These are phyloP conservation scores for Postia placenta DNA, from an alignment of 768 basidiomycete species.

Conservation along the genomic window DNA sequence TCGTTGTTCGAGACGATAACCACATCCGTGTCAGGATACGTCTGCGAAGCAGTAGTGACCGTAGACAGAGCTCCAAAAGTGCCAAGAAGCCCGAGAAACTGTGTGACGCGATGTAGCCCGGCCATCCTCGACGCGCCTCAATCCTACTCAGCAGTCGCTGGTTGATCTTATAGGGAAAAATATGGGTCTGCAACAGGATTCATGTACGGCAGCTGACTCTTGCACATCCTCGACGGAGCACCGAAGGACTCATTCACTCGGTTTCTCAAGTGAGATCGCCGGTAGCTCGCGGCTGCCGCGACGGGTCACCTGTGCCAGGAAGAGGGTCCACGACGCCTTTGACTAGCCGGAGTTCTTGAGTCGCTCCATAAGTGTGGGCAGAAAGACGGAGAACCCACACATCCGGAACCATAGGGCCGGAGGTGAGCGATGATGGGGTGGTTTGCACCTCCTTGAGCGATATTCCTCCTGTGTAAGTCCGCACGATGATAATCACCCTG, in stretches of 20 bases:
- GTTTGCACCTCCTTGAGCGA: background rate
- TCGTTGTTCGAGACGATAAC: constrained; percentile 6
- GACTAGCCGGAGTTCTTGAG: background rate
- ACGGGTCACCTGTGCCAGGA: background rate
- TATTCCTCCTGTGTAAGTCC: background rate
- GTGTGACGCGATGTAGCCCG: background rate
- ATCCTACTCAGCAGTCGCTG: background rate
- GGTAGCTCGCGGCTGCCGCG: background rate
- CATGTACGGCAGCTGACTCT: background rate
- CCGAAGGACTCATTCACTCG: background rate
- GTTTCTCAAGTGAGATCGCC: background rate
- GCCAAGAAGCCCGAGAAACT: background rate
- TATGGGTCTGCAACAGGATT: background rate
- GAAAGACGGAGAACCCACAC: background rate
- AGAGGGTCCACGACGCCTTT: background rate
- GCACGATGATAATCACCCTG: too few species aligned
- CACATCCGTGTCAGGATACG: constrained; percentile 5
- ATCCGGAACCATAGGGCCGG: background rate
- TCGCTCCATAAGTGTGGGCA: background rate
- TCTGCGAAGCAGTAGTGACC: background rate
- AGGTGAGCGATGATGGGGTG: background rate
- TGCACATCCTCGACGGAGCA: background rate
- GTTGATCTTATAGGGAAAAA: background rate
- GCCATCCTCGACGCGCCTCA: background rate
- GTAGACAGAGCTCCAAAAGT: background rate